Conservation (phyloP, 768 basidiomycete genomes). For the Lactarius akahatsu region DNA sequence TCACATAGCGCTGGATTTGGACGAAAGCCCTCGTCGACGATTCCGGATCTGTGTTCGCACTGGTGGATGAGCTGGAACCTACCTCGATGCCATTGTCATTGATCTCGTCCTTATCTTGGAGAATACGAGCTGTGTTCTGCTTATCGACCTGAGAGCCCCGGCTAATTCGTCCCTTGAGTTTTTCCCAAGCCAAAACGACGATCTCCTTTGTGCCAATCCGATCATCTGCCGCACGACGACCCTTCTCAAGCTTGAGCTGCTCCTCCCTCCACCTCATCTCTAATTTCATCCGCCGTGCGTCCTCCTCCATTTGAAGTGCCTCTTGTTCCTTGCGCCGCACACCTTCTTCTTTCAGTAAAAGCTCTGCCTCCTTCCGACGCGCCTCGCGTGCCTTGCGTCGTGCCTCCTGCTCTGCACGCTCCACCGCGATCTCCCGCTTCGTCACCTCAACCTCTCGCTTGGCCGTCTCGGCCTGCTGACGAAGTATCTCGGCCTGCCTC, state of each 20-base stretch:
- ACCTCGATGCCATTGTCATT: background rate
- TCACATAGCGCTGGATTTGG: background rate
- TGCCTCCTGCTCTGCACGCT: constrained; percentile 17
- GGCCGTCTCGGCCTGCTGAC: constrained; percentile 13
- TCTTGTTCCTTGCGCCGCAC: constrained; percentile 13
- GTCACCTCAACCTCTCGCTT: constrained; percentile 14
- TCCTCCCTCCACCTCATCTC: constrained; percentile 5
- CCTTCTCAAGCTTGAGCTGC: constrained; percentile 3
- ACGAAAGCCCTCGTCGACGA: background rate
- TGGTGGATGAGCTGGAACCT: background rate
- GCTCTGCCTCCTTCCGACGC: constrained; percentile 18
- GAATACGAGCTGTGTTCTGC: background rate
- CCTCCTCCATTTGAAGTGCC: constrained; percentile 15
- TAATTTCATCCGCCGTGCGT: constrained; percentile 7
- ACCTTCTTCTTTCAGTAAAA: constrained; percentile 10
- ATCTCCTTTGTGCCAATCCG: constrained; percentile 6
- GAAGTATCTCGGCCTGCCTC: constrained; percentile 18
- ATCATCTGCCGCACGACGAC: background rate
- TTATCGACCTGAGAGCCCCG: constrained; percentile 10
- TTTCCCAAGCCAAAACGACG: constrained; percentile 13
- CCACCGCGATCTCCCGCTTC: constrained; percentile 12
- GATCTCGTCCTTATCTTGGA: background rate
- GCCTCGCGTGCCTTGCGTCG: constrained; percentile 13
- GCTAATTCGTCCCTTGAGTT: constrained; percentile 14
- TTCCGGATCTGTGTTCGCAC: background rate